A percentile compares a stretch with the other conserved stretches of the same genome.
phyloP scores from a whole-genome alignment of 352 stramenopile genomes.

The Globisporangium middletonii region DNA sequence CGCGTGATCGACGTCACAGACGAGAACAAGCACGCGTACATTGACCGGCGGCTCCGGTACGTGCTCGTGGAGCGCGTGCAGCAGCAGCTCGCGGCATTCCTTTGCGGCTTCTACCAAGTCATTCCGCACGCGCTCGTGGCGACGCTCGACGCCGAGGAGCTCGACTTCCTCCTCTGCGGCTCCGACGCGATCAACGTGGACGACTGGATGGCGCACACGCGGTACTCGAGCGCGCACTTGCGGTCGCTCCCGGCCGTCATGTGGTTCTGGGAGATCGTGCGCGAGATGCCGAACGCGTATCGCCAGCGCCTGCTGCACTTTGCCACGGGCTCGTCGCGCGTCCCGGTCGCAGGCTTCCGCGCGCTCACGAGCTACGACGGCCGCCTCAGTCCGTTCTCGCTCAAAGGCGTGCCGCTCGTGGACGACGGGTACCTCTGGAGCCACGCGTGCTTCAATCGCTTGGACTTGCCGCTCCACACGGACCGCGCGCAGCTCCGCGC shows the following conservation, averaged over 20 bases:
- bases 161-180: slow-evolving; percentile 93
- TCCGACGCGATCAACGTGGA: slow-evolving; percentile 91
- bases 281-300: slow-evolving; percentile 75
- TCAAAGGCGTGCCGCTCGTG: slow-evolving; percentile 43
- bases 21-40: slow-evolving; percentile 88
- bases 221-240: slow-evolving; percentile 21
- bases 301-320: slow-evolving; percentile 70
- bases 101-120: slow-evolving; percentile 92
- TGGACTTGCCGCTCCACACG: slow-evolving; percentile 95
- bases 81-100: slow-evolving; percentile 59
- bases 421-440: slow-evolving; percentile 54
- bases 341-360: slow-evolving; percentile 64
- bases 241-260: slow-evolving; percentile 19
- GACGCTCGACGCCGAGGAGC: slow-evolving; percentile 93
- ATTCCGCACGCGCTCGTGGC: slow-evolving; percentile 86
- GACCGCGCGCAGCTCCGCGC: slow-evolving; percentile 75
- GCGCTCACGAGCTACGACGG: slow-evolving; percentile 77
- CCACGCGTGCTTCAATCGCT: slow-evolving; percentile 78
- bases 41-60: slow-evolving; percentile 87
- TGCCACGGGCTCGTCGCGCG: slow-evolving; percentile 71
- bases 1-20: slow-evolving; percentile 74
- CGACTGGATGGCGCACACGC: slow-evolving; percentile 86
- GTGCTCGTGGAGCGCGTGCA: slow-evolving; percentile 84
- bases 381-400: slow-evolving; percentile 58
- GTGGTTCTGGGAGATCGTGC: slow-evolving; percentile 85